phyloP scores from a whole-genome alignment of 177 flowering plant genomes.

The Tripterygium wilfordii region DNA sequence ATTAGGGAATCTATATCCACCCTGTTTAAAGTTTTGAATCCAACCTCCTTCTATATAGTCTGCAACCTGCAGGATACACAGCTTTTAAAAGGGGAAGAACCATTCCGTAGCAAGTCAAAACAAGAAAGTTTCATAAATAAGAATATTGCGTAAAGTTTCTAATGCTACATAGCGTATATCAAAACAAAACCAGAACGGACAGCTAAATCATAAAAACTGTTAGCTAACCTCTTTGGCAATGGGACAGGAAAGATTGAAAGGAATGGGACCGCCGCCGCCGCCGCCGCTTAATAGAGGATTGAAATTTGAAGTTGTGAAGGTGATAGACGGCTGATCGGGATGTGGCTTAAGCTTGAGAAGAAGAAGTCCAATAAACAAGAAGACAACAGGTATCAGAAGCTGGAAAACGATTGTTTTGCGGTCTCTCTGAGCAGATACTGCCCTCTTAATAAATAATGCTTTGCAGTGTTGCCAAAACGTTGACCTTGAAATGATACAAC shows the following conservation, averaged over 20 bases:
- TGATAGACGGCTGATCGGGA: conserved; percentile 82
- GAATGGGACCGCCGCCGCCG: conserved; percentile 98
- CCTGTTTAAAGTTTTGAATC: conserved; percentile 65
- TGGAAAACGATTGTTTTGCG: conserved; percentile 85
- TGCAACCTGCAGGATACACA: conserved; percentile 59
- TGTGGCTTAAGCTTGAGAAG: conserved; percentile 89
- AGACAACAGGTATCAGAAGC: conserved; percentile 84
- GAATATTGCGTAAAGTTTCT: too few species aligned
- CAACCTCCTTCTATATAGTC: conserved; percentile 78
- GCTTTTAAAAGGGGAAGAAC: background rate
- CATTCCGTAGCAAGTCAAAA: background rate
- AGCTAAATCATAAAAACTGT: background rate
- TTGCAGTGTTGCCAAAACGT: conserved; percentile 80
- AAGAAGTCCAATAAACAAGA: conserved; percentile 84
- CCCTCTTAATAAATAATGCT: conserved; percentile 85
- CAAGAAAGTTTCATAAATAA: too few species aligned
- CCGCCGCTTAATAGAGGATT: conserved; percentile 87
- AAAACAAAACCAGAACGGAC: background rate
- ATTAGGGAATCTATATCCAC: conserved; percentile 70
- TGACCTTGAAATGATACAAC: conserved; percentile 50
- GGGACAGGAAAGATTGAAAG: conserved; percentile 71
- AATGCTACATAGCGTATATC: background rate
- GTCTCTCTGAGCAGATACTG: conserved; percentile 79
- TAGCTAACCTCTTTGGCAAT: conserved; percentile 48
- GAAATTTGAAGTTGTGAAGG: conserved; percentile 79